These are phyloP conservation scores for Blastobotrys niveus DNA, from an alignment of 1,139 yeast species.

Conservation along the genomic window DNA sequence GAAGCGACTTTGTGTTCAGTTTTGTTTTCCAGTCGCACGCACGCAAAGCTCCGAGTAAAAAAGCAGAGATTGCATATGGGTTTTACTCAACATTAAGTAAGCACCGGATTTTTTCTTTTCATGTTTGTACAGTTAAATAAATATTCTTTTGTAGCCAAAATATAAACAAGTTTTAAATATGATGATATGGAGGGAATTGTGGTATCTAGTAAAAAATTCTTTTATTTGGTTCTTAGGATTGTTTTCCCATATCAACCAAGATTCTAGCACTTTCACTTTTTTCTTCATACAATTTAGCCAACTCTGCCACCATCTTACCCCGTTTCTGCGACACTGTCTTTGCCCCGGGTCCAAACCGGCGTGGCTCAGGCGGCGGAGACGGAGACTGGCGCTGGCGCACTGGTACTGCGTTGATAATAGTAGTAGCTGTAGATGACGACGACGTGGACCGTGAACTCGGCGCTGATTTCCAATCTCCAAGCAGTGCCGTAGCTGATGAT, in stretches of 20 bases:
- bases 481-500: not conserved
- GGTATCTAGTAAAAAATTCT: no score
- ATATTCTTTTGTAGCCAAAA: no score
- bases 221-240: not conserved
- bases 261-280: slow-evolving; percentile 24
- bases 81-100: no score
- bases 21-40: no score
- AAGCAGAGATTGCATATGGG: no score
- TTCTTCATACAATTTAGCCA: slow-evolving; percentile 33
- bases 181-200: no score
- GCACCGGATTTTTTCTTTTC: no score
- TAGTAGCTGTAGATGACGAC: not conserved
- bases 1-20: no score
- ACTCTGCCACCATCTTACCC: slow-evolving; percentile 29
- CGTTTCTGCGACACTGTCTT: slow-evolving; percentile 13
- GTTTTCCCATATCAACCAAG: slow-evolving; percentile 22
- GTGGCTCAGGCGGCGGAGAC: not conserved
- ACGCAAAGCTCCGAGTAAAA: no score
- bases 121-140: no score
- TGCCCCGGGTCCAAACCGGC: slow-evolving; percentile 14
- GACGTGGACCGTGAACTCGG: not conserved
- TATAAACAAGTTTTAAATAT: no score
- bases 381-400: not conserved
- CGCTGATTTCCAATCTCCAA: not conserved
- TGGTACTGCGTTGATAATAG: not conserved